Evolutionary conservation across 768 basidiomycete genomes (phyloP).

Genomic region (Strobilomyces echinocephalus): DNA sequence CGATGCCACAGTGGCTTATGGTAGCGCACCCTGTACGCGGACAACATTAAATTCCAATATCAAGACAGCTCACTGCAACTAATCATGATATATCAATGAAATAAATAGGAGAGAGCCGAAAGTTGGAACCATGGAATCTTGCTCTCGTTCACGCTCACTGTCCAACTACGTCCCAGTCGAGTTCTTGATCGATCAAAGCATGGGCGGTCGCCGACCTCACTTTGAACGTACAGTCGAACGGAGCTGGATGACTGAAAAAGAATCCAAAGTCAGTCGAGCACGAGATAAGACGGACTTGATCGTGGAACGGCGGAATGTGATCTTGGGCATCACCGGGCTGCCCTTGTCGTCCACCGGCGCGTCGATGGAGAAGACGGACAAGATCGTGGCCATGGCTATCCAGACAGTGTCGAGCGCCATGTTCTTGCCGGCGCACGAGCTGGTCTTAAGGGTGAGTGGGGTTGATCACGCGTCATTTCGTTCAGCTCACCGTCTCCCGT

Average conservation of each 20-base stretch:
- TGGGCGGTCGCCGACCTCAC: not conserved
- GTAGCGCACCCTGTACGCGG: too few relatives aligned
- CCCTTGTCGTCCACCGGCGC: not conserved
- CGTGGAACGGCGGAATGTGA: slow-evolving; percentile 2
- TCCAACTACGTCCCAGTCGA: not conserved
- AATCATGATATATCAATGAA: not conserved
- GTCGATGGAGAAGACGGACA: slow-evolving; percentile 1
- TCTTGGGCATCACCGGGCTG: not conserved
- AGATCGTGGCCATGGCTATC: slow-evolving; percentile 1
- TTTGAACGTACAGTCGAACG: slow-evolving; percentile 2
- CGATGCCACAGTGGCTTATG: too few relatives aligned
- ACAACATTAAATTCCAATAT: not conserved
- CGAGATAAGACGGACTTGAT: not conserved
- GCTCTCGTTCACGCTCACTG: not conserved
- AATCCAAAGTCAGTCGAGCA: not conserved
- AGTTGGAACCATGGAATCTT: not conserved
- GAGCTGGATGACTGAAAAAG: not conserved
- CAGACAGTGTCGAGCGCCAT: slow-evolving; percentile 3
- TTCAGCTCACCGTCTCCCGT: slow-evolving; percentile 1
- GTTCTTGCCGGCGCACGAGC: slow-evolving; percentile 3
- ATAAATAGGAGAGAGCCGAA: not conserved
- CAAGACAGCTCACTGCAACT: too few relatives aligned
- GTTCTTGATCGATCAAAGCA: not conserved
- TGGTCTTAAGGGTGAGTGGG: not conserved
- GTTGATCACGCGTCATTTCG: too few relatives aligned